These are phyloP conservation scores for Globomyces pollinis-pini DNA, from an alignment of 192 early-diverging fungal species.

Conservation along the genomic window DNA sequence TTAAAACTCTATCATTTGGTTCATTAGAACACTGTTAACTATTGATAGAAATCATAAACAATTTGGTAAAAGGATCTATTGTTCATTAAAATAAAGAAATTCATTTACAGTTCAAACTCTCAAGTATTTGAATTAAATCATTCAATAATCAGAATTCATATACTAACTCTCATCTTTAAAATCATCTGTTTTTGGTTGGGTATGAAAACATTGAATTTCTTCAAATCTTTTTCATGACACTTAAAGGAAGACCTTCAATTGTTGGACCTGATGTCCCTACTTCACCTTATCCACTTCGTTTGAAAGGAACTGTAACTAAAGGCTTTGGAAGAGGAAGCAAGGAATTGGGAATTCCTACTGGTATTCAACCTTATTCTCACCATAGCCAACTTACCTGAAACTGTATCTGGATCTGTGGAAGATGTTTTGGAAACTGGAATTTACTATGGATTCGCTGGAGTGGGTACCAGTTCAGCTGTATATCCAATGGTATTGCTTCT, in stretches of 20 bases:
- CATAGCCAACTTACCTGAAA: constrained; percentile 83
- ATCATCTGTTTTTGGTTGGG: too few relatives aligned
- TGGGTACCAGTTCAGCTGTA: constrained; percentile 50
- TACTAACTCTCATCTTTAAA: too few relatives aligned
- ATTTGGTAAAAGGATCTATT: too few relatives aligned
- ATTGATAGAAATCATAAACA: too few relatives aligned
- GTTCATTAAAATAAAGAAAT: too few relatives aligned
- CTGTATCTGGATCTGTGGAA: constrained; percentile 57
- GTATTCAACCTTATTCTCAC: constrained; percentile 31
- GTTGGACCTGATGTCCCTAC: constrained; percentile 53
- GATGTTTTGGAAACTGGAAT: constrained; percentile 73
- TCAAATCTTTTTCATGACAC: too few relatives aligned
- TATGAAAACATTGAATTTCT: not conserved
- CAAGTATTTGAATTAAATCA: too few relatives aligned
- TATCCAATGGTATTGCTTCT: constrained; percentile 89
- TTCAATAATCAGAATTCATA: too few relatives aligned
- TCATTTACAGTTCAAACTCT: too few relatives aligned
- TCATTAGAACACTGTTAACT: too few relatives aligned
- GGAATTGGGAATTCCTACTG: constrained; percentile 95
- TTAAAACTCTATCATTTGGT: too few relatives aligned
- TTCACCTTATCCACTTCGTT: constrained; percentile 63
- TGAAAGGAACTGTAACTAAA: constrained; percentile 72
- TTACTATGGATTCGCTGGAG: constrained; percentile 90
- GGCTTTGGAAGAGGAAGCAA: constrained; percentile 95
- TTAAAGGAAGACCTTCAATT: constrained; percentile 51